Base-by-base conservation (phyloP, 768 basidiomycete genomes). In the Aureoboletus auriporus region DNA sequence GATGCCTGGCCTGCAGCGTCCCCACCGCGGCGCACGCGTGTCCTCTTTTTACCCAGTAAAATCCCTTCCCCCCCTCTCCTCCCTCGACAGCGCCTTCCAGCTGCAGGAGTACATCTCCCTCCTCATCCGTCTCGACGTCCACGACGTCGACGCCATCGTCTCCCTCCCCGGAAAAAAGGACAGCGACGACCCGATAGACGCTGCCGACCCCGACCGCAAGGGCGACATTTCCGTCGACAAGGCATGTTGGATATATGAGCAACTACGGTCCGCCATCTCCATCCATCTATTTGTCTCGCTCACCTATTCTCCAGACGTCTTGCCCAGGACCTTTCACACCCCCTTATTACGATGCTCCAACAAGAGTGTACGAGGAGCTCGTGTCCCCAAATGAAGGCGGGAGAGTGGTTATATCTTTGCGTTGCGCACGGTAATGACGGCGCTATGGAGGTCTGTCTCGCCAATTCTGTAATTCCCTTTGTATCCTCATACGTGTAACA, bases 301-400 rank as follows among this genome's bases (percentile, higher is more conserved):
- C 20, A 23, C 26, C 27, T 37, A 11, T 3, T 46, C 13, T 34
- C 8, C 45, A 93, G 91, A 59, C 89, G 92, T 17, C 79, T 94
- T 10, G 89, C 90, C 6, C 88, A 90, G 66, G 92, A 94, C 65
- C 74, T 94, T 29, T 83, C 87, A 0, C 84, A 91, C 58, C 90
- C 91, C 5, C 75, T 93, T 36, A 88, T 94, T 39, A 89, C 86
- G 2, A 83, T 82, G 62, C 71, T 93, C 35, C 91, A 93, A 63
- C 83, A 86, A 57, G 89, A 91, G 64, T 98, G 94, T 63, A 90
- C 85, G 11, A 81, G 89, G 34, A 69, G 77, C 31, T 80, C 86
- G 9, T 99, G 95, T 73, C 91, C 93, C 1, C 86, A 95, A 69
- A 99, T 99, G 95, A 94, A 94, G 67, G 93, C 94, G n/a, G 91